A percentile compares a stretch with the other conserved stretches of the same genome.
These are phyloP conservation scores for Nitzschia sp. DNA, from an alignment of 108 stramenopile genomes.

Conservation along the genomic window DNA sequence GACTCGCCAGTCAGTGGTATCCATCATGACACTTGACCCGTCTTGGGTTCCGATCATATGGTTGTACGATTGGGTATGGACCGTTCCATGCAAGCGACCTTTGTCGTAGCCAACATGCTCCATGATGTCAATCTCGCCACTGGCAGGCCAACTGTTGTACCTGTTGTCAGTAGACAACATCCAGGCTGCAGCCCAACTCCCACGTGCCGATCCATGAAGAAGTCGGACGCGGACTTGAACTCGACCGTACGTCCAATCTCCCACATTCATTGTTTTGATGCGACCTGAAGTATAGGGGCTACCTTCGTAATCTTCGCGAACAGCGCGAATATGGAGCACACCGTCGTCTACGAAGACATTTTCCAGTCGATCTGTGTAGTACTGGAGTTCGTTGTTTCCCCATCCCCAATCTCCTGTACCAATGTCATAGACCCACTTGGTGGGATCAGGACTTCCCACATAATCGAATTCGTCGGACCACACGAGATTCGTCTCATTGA, in stretches of 20 bases:
- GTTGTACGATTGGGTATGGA: no score
- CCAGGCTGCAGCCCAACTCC: constrained; percentile 48
- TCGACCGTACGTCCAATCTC: constrained; percentile 25
- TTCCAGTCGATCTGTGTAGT: constrained; percentile 31
- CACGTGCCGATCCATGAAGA: not conserved
- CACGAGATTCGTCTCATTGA: constrained; percentile 21
- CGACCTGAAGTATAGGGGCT: constrained; percentile 33
- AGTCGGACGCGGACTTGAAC: constrained; percentile 20
- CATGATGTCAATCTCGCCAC: constrained; percentile 69
- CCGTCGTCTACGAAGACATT: constrained; percentile 32
- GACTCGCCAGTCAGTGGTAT: no score
- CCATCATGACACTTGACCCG: no score
- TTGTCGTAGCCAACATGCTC: constrained; percentile 23
- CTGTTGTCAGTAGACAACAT: constrained; percentile 39
- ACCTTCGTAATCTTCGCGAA: constrained; percentile 7
- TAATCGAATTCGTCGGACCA: no score
- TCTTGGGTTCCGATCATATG: no score
- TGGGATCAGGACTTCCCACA: constrained; percentile 44
- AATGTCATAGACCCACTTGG: constrained; percentile 45
- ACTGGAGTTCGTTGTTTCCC: constrained; percentile 35
- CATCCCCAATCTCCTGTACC: constrained; percentile 40
- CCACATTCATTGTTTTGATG: constrained; percentile 12
- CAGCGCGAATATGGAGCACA: constrained; percentile 16
- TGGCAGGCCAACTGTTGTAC: constrained; percentile 41
- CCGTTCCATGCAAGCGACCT: constrained; percentile 7